Conservation (phyloP, 179 eudicot species). For the Silene vulgaris region DNA sequence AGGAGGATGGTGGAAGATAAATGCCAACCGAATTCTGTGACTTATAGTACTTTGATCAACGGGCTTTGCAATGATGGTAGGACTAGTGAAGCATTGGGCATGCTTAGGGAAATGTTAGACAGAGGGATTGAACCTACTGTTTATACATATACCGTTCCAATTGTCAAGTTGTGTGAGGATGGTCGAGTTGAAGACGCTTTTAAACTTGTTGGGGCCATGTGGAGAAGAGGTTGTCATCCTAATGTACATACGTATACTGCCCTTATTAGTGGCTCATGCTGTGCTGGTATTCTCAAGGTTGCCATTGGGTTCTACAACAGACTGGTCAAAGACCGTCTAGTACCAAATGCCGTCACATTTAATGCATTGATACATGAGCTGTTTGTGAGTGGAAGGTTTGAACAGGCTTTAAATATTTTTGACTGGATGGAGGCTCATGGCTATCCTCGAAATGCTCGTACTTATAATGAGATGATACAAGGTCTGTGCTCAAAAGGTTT, state of each 20-base stretch:
- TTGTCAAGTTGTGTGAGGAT: constrained; percentile 46
- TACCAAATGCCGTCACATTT: constrained; percentile 49
- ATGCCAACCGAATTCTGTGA: constrained; percentile 49
- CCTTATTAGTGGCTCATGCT: constrained; percentile 58
- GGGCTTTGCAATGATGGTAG: constrained; percentile 54
- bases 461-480: constrained; percentile 56
- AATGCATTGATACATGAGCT: constrained; percentile 56
- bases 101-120: constrained; percentile 58
- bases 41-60: constrained; percentile 54
- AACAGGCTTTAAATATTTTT: constrained; percentile 46
- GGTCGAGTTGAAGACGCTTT: constrained; percentile 49
- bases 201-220: constrained; percentile 48
- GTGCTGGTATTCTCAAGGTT: constrained; percentile 41
- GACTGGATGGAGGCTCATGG: constrained; percentile 51
- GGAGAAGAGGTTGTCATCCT: constrained; percentile 43
- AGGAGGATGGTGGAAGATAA: constrained; percentile 55
- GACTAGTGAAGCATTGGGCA: constrained; percentile 51
- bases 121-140: constrained; percentile 58
- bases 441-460: constrained; percentile 35
- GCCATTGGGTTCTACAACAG: constrained; percentile 64
- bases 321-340: constrained; percentile 52
- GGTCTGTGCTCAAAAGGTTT: constrained; percentile 46
- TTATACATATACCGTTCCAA: constrained; percentile 53
- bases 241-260: constrained; percentile 73
- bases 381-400: constrained; percentile 36